Conservation (phyloP, 768 basidiomycete species). For the Rhodotorula kratochvilovae region DNA sequence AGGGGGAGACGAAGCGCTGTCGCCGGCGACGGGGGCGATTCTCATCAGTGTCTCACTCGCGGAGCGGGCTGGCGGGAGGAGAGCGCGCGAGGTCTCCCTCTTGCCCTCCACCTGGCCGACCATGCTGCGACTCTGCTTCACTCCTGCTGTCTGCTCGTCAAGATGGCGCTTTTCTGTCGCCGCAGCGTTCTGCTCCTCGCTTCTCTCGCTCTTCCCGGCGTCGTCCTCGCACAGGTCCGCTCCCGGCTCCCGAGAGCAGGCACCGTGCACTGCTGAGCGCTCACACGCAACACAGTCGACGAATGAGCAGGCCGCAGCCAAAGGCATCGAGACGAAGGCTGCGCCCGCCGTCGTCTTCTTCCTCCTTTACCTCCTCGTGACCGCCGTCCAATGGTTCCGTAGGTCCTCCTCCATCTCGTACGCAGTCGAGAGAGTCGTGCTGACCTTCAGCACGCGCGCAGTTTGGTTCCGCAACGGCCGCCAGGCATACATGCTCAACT, state of each 20-base stretch:
- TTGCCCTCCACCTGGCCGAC: too few species aligned
- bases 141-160: too few species aligned
- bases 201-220: too few species aligned
- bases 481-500: constrained; percentile 56
- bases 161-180: too few species aligned
- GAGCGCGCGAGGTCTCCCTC: too few species aligned
- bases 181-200: too few species aligned
- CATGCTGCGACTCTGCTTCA: background rate
- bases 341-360: constrained; percentile 3
- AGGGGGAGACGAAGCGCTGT: background rate
- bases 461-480: constrained; percentile 7
- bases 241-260: too few species aligned
- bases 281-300: background rate
- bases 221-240: too few species aligned
- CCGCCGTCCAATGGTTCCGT: constrained; percentile 9
- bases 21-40: background rate
- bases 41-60: background rate
- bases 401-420: background rate
- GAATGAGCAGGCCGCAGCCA: background rate
- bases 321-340: background rate
- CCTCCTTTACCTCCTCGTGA: constrained; percentile 3
- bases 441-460: background rate
- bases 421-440: too few species aligned
- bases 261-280: too few species aligned
- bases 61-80: background rate